Percentiles rank a stretch among this genome's conserved stretches.
phyloP scores from a whole-genome alignment of 495 filamentous ascomycete genomes.

The Penicillium simplicissimum region DNA sequence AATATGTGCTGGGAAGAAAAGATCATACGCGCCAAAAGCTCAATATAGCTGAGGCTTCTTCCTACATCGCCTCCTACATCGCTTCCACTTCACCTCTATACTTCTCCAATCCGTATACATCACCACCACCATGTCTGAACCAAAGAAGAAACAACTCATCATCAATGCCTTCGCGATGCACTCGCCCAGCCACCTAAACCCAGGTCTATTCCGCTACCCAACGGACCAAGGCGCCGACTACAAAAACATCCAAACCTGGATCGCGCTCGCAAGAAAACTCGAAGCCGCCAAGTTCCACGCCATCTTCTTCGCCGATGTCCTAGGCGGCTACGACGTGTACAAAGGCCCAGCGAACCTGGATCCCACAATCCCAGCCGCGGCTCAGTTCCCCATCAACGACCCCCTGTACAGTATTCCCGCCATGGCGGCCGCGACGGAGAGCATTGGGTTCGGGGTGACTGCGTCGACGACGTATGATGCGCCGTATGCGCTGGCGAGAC shows the following conservation, averaged over 20 bases:
- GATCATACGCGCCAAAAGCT: not conserved
- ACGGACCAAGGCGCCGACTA: constrained; percentile 49
- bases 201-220: constrained; percentile 51
- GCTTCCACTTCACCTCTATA: not conserved
- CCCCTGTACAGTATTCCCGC: constrained; percentile 45
- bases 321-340: constrained; percentile 67
- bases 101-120: constrained; percentile 1
- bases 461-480: constrained; percentile 66
- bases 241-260: constrained; percentile 50
- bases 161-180: constrained; percentile 60
- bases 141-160: constrained; percentile 50
- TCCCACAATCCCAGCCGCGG: constrained; percentile 59
- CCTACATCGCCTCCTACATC: not conserved
- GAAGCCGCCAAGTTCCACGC: constrained; percentile 54
- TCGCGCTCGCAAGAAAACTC: constrained; percentile 46
- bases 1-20: not conserved
- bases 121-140: constrained; percentile 22
- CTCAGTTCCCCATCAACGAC: constrained; percentile 68
- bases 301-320: constrained; percentile 57
- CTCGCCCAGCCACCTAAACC: constrained; percentile 50
- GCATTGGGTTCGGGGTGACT: constrained; percentile 68
- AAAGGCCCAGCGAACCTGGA: constrained; percentile 55
- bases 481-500: constrained; percentile 66
- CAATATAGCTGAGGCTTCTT: not conserved
- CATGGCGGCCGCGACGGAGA: constrained; percentile 56